Evolutionary conservation across 352 stramenopile species (phyloP).

Genomic region (Lagenidium giganteum): DNA sequence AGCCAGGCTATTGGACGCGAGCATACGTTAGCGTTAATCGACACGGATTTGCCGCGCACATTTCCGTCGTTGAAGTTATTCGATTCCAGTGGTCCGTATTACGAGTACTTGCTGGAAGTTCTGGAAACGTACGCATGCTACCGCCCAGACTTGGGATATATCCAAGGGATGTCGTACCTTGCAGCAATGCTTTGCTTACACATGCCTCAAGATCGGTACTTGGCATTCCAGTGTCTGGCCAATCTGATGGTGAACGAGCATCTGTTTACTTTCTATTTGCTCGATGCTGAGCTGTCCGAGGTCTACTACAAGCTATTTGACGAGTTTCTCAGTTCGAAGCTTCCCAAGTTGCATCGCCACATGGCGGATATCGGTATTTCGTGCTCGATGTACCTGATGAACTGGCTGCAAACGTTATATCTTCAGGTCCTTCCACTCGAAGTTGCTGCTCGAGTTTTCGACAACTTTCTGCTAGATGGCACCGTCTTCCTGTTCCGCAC

Average conservation of each 20-base stretch:
- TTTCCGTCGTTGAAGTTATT: conserved; percentile 82
- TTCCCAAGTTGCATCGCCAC: conserved; percentile 52
- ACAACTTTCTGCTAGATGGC: conserved; percentile 85
- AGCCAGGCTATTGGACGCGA: conserved; percentile 45
- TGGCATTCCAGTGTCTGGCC: conserved; percentile 81
- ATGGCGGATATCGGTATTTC: conserved; percentile 51
- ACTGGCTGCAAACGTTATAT: conserved; percentile 87
- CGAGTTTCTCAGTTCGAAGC: conserved; percentile 41
- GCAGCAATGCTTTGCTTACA: conserved; percentile 81
- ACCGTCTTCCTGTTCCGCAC: conserved; percentile 80
- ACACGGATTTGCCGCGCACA: conserved; percentile 82
- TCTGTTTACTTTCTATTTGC: conserved; percentile 84
- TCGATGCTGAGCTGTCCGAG: conserved; percentile 70
- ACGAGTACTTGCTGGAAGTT: conserved; percentile 71
- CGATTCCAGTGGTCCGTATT: conserved; percentile 68
- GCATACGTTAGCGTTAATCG: conserved; percentile 77
- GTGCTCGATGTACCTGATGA: conserved; percentile 84
- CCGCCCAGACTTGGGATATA: conserved; percentile 83
- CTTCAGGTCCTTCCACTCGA: conserved; percentile 78
- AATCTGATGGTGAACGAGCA: conserved; percentile 88
- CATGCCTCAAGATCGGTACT: conserved; percentile 76
- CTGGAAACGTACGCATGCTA: conserved; percentile 86
- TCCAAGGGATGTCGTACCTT: conserved; percentile 89
- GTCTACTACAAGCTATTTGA: conserved; percentile 85
- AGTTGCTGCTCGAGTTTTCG: conserved; percentile 63